A percentile compares a stretch with the other conserved stretches of the same genome.
phyloP scores from a whole-genome alignment of 768 basidiomycete genomes.

The Boletellus sp. region DNA sequence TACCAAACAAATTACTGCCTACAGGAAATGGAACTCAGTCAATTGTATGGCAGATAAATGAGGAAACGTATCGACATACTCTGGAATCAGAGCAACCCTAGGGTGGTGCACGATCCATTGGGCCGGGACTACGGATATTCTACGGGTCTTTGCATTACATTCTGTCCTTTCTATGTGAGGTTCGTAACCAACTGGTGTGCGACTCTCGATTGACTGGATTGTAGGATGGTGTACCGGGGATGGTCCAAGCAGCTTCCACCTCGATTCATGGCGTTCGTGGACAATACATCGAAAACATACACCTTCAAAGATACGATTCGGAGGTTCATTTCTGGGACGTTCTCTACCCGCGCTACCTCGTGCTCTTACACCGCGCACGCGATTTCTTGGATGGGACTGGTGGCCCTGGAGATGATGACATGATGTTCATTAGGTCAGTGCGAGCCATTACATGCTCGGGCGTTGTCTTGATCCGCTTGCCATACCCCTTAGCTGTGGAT shows the following conservation, averaged over 20 bases:
- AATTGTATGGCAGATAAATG: slow-evolving; percentile 88
- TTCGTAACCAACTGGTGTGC: slow-evolving; percentile 22
- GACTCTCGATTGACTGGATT: slow-evolving; percentile 2
- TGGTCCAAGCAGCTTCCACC: slow-evolving; percentile 81
- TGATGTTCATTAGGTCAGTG: slow-evolving; percentile 84
- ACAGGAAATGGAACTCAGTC: slow-evolving; percentile 93
- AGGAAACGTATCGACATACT: slow-evolving; percentile 70
- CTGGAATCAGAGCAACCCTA: slow-evolving; percentile 45
- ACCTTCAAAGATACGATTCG: slow-evolving; percentile 13
- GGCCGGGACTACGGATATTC: slow-evolving; percentile 59
- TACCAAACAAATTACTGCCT: not conserved
- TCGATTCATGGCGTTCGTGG: slow-evolving; percentile 10
- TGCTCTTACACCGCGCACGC: slow-evolving; percentile 61
- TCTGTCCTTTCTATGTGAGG: slow-evolving; percentile 89
- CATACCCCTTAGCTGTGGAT: slow-evolving; percentile 63
- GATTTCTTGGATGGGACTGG: slow-evolving; percentile 69
- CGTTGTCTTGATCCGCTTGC: not conserved
- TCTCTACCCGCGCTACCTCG: slow-evolving; percentile 63
- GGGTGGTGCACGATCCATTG: slow-evolving; percentile 24
- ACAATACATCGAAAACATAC: slow-evolving; percentile 25
- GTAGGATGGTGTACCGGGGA: slow-evolving; percentile 74
- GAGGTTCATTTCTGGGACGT: slow-evolving; percentile 20
- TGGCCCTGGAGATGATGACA: slow-evolving; percentile 59
- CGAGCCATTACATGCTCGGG: not conserved
- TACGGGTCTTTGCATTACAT: slow-evolving; percentile 94